Conservation (phyloP, 2,329 filamentous ascomycete species). For the Trematosphaeria pertusa region DNA sequence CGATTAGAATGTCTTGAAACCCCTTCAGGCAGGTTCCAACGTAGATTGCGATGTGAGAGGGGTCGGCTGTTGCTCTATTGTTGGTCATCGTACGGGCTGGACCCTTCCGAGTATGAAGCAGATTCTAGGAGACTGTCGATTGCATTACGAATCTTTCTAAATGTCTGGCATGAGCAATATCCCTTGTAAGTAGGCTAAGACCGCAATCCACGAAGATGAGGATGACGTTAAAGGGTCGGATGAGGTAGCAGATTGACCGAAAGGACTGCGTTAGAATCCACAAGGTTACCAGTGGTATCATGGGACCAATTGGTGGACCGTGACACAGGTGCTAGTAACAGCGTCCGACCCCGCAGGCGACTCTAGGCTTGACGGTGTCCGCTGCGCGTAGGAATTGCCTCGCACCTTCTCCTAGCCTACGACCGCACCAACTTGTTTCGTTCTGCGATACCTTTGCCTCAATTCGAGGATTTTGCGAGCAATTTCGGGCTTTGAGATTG, state of each 20-base stretch:
- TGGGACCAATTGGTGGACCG: no score
- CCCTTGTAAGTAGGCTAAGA: background rate
- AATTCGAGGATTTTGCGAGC: background rate
- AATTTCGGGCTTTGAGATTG: conserved; percentile 42
- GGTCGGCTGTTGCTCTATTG: background rate
- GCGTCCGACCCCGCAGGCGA: no score
- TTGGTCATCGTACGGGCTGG: no score
- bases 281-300: no score
- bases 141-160: no score
- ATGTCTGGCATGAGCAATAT: background rate
- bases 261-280: no score
- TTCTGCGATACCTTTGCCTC: background rate
- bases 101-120: no score
- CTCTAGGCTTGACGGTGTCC: background rate
- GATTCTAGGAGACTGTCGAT: no score
- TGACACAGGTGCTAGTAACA: background rate
- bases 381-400: background rate
- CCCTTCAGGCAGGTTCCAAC: conserved; percentile 10
- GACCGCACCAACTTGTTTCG: background rate
- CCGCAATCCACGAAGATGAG: background rate
- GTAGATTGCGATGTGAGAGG: background rate
- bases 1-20: conserved; percentile 11
- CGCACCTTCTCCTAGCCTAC: background rate
- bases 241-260: no score
- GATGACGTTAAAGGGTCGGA: no score